These are phyloP conservation scores for Alnus glutinosa DNA, from an alignment of 306 rosid species.

Conservation along the genomic window DNA sequence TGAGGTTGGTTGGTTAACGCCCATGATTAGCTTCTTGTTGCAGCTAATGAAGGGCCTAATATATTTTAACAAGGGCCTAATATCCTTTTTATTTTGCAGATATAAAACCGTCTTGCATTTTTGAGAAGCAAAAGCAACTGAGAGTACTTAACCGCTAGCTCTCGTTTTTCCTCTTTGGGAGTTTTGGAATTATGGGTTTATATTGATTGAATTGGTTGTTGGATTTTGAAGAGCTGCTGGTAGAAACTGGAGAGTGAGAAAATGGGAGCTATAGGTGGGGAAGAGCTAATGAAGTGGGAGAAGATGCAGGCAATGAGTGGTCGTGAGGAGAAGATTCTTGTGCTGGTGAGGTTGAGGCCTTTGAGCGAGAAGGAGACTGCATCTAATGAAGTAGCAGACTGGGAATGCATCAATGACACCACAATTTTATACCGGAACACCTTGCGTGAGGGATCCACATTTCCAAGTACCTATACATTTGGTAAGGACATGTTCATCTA, in stretches of 20 bases:
- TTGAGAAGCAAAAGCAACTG: constrained; percentile 37
- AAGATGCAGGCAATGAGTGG: constrained; percentile 69
- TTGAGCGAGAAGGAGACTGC: constrained; percentile 74
- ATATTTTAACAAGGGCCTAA: constrained; percentile 28
- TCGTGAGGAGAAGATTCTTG: constrained; percentile 94
- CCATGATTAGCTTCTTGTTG: constrained; percentile 44
- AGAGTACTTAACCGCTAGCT: constrained; percentile 14
- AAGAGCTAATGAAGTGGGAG: constrained; percentile 82
- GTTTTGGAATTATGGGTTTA: constrained; percentile 28
- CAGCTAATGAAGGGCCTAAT: constrained; percentile 36
- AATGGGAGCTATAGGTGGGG: constrained; percentile 90
- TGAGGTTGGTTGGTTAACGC: constrained; percentile 39
- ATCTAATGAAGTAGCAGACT: constrained; percentile 75
- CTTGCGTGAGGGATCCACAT: constrained; percentile 94
- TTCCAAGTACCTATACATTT: constrained; percentile 92
- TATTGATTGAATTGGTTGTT: constrained; percentile 35
- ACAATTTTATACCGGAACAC: constrained; percentile 87
- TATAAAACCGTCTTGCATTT: constrained; percentile 37
- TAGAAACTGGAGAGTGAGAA: constrained; percentile 33
- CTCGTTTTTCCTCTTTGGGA: constrained; percentile 34
- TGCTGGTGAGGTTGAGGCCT: constrained; percentile 89
- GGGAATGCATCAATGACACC: constrained; percentile 98
- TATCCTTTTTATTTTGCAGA: constrained; percentile 35
- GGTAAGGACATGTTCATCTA: constrained; percentile 51
- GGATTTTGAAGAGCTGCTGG: constrained; percentile 28